Evolutionary conservation across 2,329 filamentous ascomycete genomes (phyloP).

Genomic region (Botrytis cinerea): DNA sequence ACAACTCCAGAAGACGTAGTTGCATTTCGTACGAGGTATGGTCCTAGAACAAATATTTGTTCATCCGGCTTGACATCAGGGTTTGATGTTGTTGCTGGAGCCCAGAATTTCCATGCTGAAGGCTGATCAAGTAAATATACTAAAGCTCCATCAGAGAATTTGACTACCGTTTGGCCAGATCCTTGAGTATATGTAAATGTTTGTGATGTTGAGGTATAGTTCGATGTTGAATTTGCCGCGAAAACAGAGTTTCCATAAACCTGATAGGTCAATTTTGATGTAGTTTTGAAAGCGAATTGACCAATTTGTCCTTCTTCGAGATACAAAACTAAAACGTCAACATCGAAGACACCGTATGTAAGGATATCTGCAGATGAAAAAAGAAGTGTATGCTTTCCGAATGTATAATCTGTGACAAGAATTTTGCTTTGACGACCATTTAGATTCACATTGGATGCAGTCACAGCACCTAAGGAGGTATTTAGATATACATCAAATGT

Average conservation of each 20-base stretch:
- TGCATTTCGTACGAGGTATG: slow-evolving; percentile 49
- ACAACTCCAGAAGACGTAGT: slow-evolving; percentile 42
- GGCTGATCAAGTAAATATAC: slow-evolving; percentile 55
- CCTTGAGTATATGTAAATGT: slow-evolving; percentile 51
- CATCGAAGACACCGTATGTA: slow-evolving; percentile 50
- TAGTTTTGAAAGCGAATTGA: slow-evolving; percentile 51
- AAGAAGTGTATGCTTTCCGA: slow-evolving; percentile 50
- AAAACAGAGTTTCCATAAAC: slow-evolving; percentile 47
- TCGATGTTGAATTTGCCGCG: slow-evolving; percentile 38
- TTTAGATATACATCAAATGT: slow-evolving; percentile 51
- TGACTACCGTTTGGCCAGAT: slow-evolving; percentile 49
- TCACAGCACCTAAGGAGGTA: slow-evolving; percentile 49
- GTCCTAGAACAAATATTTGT: slow-evolving; percentile 50
- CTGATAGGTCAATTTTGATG: slow-evolving; percentile 44
- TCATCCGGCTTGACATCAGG: slow-evolving; percentile 49
- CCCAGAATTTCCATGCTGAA: slow-evolving; percentile 59
- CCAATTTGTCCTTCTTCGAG: slow-evolving; percentile 51
- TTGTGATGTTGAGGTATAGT: slow-evolving; percentile 36
- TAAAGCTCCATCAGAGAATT: slow-evolving; percentile 50
- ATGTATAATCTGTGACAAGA: slow-evolving; percentile 53
- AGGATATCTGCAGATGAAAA: slow-evolving; percentile 55
- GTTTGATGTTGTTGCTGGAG: slow-evolving; percentile 49
- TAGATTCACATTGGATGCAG: slow-evolving; percentile 50
- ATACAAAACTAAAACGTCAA: slow-evolving; percentile 52
- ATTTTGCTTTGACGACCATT: slow-evolving; percentile 56